Evolutionary conservation across 2,329 filamentous ascomycete genomes (phyloP).

Genomic region (Aspergillus sp.): DNA sequence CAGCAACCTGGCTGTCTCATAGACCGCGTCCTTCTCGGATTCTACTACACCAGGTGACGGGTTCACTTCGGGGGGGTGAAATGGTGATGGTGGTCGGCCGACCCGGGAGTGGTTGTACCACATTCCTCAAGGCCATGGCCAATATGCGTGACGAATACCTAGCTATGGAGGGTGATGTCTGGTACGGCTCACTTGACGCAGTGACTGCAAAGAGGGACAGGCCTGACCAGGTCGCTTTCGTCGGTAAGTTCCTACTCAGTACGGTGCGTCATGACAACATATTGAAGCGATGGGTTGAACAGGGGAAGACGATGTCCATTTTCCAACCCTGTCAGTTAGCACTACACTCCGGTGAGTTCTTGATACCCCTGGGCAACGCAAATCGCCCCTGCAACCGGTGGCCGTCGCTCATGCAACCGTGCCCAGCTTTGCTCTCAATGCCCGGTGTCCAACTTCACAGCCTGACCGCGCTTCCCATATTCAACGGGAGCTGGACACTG

Average conservation of each 20-base stretch:
- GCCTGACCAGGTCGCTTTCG: background rate
- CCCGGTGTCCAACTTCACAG: background rate
- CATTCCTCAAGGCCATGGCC: constrained; percentile 75
- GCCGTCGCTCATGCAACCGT: no score
- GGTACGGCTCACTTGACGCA: constrained; percentile 54
- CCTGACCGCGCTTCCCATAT: background rate
- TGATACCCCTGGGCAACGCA: no score
- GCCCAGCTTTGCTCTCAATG: background rate
- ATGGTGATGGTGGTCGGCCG: constrained; percentile 49
- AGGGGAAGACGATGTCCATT: background rate
- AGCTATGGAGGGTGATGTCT: constrained; percentile 10
- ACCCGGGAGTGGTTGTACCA: constrained; percentile 60
- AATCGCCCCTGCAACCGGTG: no score
- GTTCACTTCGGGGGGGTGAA: constrained; percentile 36
- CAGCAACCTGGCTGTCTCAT: background rate
- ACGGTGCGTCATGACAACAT: background rate
- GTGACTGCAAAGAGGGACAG: constrained; percentile 42
- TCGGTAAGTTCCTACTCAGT: background rate
- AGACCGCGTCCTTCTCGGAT: background rate
- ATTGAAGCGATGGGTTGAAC: background rate
- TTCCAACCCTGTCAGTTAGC: background rate
- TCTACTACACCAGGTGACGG: background rate
- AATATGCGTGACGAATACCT: constrained; percentile 70
- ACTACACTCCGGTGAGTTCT: background rate
- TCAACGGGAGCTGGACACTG: background rate